These are phyloP conservation scores for Rhodotorula paludigena DNA, from an alignment of 768 basidiomycete genomes.

Conservation along the genomic window DNA sequence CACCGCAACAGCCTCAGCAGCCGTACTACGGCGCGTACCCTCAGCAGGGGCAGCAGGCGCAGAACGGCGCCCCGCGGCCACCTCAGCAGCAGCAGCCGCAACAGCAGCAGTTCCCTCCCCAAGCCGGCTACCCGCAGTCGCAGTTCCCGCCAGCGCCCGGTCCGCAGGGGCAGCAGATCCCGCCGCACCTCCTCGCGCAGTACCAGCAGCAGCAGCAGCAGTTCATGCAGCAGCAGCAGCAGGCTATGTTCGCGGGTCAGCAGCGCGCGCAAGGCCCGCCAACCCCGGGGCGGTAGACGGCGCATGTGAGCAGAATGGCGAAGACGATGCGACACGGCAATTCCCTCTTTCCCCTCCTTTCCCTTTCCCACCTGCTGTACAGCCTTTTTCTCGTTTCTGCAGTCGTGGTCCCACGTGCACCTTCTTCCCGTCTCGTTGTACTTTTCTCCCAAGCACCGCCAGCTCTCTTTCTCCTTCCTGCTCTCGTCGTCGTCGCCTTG, in stretches of 20 bases:
- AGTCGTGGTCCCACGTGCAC: neutral
- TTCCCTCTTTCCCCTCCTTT: neutral
- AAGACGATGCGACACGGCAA: neutral
- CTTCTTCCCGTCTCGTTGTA: neutral
- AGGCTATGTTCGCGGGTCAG: conserved; percentile 2
- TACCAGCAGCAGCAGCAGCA: conserved; percentile 38
- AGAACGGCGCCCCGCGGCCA: neutral
- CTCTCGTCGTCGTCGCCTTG: neutral
- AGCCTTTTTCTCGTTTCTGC: too few species aligned
- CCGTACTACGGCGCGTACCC: conserved; percentile 16
- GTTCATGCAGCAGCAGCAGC: conserved; percentile 30
- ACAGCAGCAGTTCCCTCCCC: too few species aligned
- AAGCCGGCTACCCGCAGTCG: neutral
- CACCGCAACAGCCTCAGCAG: conserved; percentile 12
- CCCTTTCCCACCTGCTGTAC: too few species aligned
- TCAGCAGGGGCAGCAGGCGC: conserved; percentile 26
- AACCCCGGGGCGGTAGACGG: too few species aligned
- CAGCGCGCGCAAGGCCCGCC: conserved; percentile 7
- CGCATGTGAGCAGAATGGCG: too few species aligned
- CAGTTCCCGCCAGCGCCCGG: neutral
- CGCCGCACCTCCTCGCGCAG: conserved; percentile 21
- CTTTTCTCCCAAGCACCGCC: neutral
- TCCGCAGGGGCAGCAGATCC: conserved; percentile 28
- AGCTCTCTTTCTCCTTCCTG: neutral
- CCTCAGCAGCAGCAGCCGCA: conserved; percentile 21